Evolutionary conservation across 805 yeast species (phyloP), one percentile per base, ranked within the genome.

Genomic region (Myxozyma nipponensis): DNA sequence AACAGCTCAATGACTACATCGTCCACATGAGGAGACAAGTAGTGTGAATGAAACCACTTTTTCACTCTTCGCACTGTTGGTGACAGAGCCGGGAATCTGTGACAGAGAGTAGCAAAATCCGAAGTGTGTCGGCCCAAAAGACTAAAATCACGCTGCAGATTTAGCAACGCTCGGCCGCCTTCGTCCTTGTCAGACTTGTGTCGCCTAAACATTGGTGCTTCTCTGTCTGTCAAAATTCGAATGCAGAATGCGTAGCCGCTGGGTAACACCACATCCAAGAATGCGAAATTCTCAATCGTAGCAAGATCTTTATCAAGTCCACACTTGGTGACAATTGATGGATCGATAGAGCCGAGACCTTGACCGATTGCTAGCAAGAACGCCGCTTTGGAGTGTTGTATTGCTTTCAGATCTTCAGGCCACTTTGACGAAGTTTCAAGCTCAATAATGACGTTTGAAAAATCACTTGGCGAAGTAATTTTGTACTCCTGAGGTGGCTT

Each of bases 311-410:
- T 73, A 63, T 90, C 96, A 46, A 79, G 76, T 1, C 84, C 79
- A 30, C 90, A 70, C 59, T 74, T 79, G 1, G 84, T 71, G 42
- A 70, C 72, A 64, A 84, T 86, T 17, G 69, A 69, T 10, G 82
- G 74, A 46, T 79, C 78, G 50, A 72, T 71, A 5, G 64, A 48
- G 4, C 68, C 62, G 19, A 77, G 51, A 23, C 63, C 64, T 43
- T 78, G 77, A 45, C 79, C 77, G 21, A 90, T 78, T 60, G 84
- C 84, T 47, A 93, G 66, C 60, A 91, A 70, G 59, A 93, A 87
- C 5, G 98, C 98, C 28, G 95, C 79, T 64, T 93, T 93, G 15
- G 95, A 84, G 62, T 84, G 83, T 66, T 93, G 98, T 47, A 89
- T 70, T 1, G 96, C 89, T 36, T 75, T 70, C 4, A 88, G 66